Evolutionary conservation across 1,284 basidiomycete genomes (phyloP).

Genomic region (Trametes hirsuta): DNA sequence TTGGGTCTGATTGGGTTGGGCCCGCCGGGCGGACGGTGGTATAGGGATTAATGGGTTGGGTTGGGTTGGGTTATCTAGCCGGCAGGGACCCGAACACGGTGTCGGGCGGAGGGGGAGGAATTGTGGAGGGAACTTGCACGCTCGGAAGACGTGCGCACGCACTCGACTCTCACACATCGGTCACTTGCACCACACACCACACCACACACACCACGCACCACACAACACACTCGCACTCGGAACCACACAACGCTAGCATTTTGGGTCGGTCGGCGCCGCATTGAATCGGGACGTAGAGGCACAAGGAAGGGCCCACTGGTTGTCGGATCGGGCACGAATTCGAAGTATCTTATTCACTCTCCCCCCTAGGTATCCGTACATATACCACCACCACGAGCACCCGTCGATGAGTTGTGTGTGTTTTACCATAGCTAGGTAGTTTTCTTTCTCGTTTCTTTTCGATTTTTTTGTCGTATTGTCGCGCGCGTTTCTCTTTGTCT

Average conservation of each 20-base stretch:
- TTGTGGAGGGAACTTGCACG: too few relatives aligned
- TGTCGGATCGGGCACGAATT: too few relatives aligned
- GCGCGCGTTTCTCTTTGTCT: background rate
- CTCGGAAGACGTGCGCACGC: too few relatives aligned
- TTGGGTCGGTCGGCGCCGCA: background rate
- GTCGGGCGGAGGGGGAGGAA: background rate
- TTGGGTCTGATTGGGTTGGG: background rate
- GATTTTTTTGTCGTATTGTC: background rate
- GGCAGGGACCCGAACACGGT: background rate
- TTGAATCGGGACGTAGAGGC: conserved; percentile 3
- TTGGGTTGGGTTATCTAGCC: background rate
- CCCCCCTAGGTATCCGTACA: conserved; percentile 9
- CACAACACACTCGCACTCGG: background rate
- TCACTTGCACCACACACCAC: too few relatives aligned
- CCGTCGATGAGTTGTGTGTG: background rate
- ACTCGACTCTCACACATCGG: too few relatives aligned
- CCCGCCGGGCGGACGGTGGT: background rate
- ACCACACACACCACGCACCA: too few relatives aligned
- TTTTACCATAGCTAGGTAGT: background rate
- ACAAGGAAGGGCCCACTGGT: background rate
- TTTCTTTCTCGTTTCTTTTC: background rate
- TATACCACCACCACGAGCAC: background rate
- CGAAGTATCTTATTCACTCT: conserved; percentile 7
- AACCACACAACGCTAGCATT: too few relatives aligned
- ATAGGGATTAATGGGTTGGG: background rate